Evolutionary conservation across 2,329 filamentous ascomycete genomes (phyloP).

Genomic region (Colletotrichum musae): DNA sequence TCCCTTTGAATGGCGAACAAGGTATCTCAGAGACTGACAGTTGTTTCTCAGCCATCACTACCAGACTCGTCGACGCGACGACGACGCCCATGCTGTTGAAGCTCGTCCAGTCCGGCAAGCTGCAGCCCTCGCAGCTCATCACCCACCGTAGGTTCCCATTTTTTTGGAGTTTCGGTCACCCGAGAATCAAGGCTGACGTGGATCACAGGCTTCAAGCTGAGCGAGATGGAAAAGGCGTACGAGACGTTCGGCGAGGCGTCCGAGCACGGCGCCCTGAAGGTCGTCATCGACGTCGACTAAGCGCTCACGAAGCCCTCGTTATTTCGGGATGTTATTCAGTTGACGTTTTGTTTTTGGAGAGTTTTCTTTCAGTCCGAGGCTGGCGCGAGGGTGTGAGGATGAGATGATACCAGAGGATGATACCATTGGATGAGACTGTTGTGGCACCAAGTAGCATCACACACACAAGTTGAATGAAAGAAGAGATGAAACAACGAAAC

Average conservation of each 20-base stretch:
- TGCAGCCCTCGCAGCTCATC: slow-evolving; percentile 59
- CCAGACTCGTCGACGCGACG: slow-evolving; percentile 61
- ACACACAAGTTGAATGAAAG: too few relatives aligned
- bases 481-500: too few relatives aligned
- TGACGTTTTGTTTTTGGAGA: neutral
- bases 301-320: neutral
- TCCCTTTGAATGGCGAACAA: neutral
- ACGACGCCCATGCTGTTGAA: slow-evolving; percentile 65
- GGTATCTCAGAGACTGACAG: too few relatives aligned
- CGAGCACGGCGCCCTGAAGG: slow-evolving; percentile 60
- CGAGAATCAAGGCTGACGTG: neutral
- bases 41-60: slow-evolving; percentile 57
- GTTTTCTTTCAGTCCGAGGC: neutral
- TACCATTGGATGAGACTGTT: too few relatives aligned
- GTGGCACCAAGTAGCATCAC: too few relatives aligned
- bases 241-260: slow-evolving; percentile 58
- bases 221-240: slow-evolving; percentile 60
- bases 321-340: neutral
- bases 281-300: slow-evolving; percentile 54
- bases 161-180: neutral
- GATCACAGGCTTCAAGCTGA: slow-evolving; percentile 55
- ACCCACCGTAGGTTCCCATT: slow-evolving; percentile 56
- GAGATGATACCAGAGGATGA: slow-evolving; percentile 1
- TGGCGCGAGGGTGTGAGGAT: neutral
- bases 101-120: slow-evolving; percentile 56